phyloP scores from a whole-genome alignment of 2,329 filamentous ascomycete genomes.

The Dothideomycetes sp. region DNA sequence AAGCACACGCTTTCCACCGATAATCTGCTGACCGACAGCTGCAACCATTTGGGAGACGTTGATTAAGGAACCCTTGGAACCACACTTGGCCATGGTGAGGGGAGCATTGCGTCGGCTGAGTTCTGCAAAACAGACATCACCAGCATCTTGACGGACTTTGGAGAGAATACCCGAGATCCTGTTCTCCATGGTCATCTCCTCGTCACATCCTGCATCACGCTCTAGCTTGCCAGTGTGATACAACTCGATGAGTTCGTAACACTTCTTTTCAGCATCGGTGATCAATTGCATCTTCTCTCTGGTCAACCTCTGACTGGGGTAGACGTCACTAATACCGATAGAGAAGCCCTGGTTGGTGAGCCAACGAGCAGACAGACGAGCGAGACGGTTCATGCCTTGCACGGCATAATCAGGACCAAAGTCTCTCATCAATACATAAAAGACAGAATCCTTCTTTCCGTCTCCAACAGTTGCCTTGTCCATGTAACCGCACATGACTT shows the following conservation, averaged over 20 bases:
- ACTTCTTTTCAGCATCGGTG: constrained; percentile 64
- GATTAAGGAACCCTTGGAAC: constrained; percentile 93
- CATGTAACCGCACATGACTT: constrained; percentile 95
- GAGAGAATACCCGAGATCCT: constrained; percentile 83
- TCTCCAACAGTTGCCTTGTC: constrained; percentile 96
- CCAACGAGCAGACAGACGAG: constrained; percentile 79
- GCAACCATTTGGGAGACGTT: constrained; percentile 99
- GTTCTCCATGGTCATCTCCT: constrained; percentile 87
- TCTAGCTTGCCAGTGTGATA: constrained; percentile 73
- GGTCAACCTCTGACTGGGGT: constrained; percentile 61
- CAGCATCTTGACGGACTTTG: constrained; percentile 82
- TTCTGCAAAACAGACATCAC: constrained; percentile 80
- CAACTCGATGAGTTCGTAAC: constrained; percentile 69
- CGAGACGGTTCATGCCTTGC: constrained; percentile 83
- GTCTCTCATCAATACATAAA: constrained; percentile 92
- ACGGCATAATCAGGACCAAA: constrained; percentile 85
- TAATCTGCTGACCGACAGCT: constrained; percentile 95
- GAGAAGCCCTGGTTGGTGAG: constrained; percentile 90
- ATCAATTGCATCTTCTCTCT: constrained; percentile 67
- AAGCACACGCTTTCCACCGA: constrained; percentile 80
- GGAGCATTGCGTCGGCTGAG: constrained; percentile 87
- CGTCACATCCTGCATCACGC: constrained; percentile 79
- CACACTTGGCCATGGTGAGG: constrained; percentile 92
- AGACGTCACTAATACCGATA: constrained; percentile 91
- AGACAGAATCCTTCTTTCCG: constrained; percentile 95